Conservation (phyloP, 2,329 filamentous ascomycete genomes). For the Didymella pomorum region DNA sequence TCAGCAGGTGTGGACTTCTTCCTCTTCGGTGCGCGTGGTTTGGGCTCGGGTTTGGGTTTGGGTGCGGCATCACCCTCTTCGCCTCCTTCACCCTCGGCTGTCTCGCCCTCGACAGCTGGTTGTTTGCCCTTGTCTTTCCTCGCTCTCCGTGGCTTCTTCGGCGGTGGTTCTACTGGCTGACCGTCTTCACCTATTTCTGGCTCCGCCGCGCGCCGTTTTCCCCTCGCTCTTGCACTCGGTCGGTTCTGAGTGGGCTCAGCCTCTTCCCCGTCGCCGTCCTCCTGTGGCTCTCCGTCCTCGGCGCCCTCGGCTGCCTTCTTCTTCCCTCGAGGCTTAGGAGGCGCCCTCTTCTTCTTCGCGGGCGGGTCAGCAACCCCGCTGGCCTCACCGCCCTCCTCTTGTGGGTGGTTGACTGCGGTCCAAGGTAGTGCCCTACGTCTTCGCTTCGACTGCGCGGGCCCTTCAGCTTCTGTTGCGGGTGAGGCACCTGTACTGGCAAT, state of each 20-base stretch:
- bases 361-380: constrained; percentile 13
- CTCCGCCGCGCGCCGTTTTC: constrained; percentile 28
- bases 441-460: constrained; percentile 19
- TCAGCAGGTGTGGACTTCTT: constrained; percentile 26
- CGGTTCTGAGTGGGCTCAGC: constrained; percentile 21
- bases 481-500: neutral
- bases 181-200: constrained; percentile 22
- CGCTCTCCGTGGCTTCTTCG: constrained; percentile 43
- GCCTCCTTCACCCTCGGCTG: constrained; percentile 17
- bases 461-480: neutral
- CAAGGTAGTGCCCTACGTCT: constrained; percentile 31
- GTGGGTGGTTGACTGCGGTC: constrained; percentile 42
- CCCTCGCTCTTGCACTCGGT: constrained; percentile 27
- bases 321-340: constrained; percentile 24
- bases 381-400: constrained; percentile 24
- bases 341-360: constrained; percentile 24
- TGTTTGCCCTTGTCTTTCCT: constrained; percentile 36
- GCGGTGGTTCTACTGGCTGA: constrained; percentile 20
- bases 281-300: constrained; percentile 11
- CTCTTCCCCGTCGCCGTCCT: constrained; percentile 25
- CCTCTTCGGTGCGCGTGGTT: constrained; percentile 27
- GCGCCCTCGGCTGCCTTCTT: constrained; percentile 8
- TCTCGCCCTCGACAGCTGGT: constrained; percentile 13
- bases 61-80: constrained; percentile 13
- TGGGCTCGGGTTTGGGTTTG: constrained; percentile 23